phyloP scores from a whole-genome alignment of 2,329 filamentous ascomycete genomes.

The Samsoniella hepiali region DNA sequence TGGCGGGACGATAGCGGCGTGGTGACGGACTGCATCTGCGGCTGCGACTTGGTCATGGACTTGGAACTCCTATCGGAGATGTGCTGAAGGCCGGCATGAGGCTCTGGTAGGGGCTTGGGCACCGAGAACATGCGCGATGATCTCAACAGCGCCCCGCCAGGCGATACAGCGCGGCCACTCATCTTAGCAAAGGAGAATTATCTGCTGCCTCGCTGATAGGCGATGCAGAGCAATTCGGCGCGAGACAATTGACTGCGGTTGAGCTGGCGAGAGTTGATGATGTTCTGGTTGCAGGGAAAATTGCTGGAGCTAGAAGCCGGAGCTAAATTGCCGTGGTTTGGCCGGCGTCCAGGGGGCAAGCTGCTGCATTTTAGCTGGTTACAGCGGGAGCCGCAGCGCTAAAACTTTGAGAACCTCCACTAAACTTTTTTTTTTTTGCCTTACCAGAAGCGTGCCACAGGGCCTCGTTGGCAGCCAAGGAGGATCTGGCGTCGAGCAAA shows the following conservation, averaged over 20 bases:
- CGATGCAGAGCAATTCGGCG: conserved; percentile 22
- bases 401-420: conserved; percentile 1
- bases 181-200: conserved; percentile 27
- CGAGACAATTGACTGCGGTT: conserved; percentile 21
- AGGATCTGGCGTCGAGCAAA: conserved; percentile 6
- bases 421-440: conserved; percentile 6
- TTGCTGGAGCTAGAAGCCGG: conserved; percentile 14
- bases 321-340: conserved; percentile 18
- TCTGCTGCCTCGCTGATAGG: conserved; percentile 29
- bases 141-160: conserved; percentile 70
- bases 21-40: conserved; percentile 79
- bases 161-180: conserved; percentile 45
- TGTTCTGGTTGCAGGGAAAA: conserved; percentile 24
- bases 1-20: conserved; percentile 69
- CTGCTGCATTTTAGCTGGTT: background rate
- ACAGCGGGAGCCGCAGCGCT: conserved; percentile 3
- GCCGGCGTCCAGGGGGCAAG: conserved; percentile 13
- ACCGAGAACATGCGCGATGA: conserved; percentile 88
- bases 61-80: conserved; percentile 35
- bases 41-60: conserved; percentile 66
- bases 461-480: conserved; percentile 3
- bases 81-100: conserved; percentile 46
- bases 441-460: background rate
- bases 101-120: conserved; percentile 68
- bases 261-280: conserved; percentile 24